Evolutionary conservation across 1,284 basidiomycete genomes (phyloP).

Genomic region (Apiotrichum akiyoshidainum): DNA sequence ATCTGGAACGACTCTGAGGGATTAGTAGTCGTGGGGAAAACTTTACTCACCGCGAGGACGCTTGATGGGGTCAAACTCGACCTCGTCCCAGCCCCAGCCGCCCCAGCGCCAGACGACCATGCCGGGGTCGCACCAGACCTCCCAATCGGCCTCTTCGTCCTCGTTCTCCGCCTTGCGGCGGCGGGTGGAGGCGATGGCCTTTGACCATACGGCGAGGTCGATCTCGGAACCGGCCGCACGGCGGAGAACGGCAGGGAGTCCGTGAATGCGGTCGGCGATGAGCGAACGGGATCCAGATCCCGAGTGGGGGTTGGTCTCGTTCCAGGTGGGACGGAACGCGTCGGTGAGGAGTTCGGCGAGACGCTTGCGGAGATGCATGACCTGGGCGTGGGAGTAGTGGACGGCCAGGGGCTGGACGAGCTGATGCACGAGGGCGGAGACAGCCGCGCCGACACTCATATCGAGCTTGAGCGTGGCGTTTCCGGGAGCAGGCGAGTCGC

Average conservation of each 20-base stretch:
- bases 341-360: conserved; percentile 27
- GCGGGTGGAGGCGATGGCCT: conserved; percentile 27
- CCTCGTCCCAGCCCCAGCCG: conserved; percentile 48
- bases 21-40: not conserved
- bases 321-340: conserved; percentile 39
- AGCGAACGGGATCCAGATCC: conserved; percentile 45
- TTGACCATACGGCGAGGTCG: conserved; percentile 34
- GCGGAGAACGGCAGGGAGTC: conserved; percentile 35
- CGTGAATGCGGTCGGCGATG: conserved; percentile 34
- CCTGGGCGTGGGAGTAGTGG: conserved; percentile 32
- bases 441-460: conserved; percentile 36
- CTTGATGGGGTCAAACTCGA: conserved; percentile 44
- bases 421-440: conserved; percentile 39
- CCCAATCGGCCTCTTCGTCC: conserved; percentile 41
- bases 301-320: conserved; percentile 31
- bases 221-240: conserved; percentile 34
- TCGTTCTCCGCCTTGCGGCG: conserved; percentile 15
- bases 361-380: conserved; percentile 32
- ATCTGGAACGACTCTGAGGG: conserved; percentile 35
- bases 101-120: conserved; percentile 49
- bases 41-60: conserved; percentile 34
- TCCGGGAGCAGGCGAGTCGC: conserved; percentile 6
- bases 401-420: conserved; percentile 38
- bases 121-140: conserved; percentile 51
- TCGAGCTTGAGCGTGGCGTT: conserved; percentile 21